phyloP scores from a whole-genome alignment of 768 basidiomycete genomes.

The Trametopsis cervina region DNA sequence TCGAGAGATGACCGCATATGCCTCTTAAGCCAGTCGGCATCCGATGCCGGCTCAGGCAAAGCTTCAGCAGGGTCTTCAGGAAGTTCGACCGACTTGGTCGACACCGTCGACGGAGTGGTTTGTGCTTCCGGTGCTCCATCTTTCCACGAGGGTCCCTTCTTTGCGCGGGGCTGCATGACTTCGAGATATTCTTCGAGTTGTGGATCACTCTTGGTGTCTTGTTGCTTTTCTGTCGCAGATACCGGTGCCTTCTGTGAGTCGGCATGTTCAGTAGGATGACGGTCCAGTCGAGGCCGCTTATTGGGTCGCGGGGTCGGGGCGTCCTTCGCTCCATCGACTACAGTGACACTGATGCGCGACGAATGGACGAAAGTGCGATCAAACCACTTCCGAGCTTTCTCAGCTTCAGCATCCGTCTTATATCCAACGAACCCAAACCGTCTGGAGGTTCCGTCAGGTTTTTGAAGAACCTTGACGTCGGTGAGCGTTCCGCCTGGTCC shows the following conservation, averaged over 20 bases:
- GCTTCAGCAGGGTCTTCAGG: constrained; percentile 1
- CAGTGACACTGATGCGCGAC: constrained; percentile 62
- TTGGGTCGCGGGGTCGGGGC: constrained; percentile 62
- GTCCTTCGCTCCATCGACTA: constrained; percentile 69
- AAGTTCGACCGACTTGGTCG: background rate
- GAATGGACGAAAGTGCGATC: constrained; percentile 81
- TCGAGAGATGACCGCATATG: constrained; percentile 45
- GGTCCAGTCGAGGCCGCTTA: constrained; percentile 54
- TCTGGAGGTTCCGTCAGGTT: constrained; percentile 72
- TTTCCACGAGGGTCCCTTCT: constrained; percentile 60
- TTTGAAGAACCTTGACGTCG: constrained; percentile 76
- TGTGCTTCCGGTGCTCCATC: constrained; percentile 25
- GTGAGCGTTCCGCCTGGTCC: constrained; percentile 70
- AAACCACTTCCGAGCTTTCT: constrained; percentile 73
- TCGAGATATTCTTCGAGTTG: constrained; percentile 64
- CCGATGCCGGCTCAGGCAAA: constrained; percentile 39
- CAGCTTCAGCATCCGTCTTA: constrained; percentile 72
- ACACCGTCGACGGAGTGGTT: constrained; percentile 1
- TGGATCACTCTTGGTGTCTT: constrained; percentile 17
- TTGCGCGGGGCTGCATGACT: constrained; percentile 60
- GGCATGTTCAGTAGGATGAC: constrained; percentile 22
- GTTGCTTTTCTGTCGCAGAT: constrained; percentile 8
- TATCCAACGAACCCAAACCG: constrained; percentile 93
- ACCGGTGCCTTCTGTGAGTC: background rate
- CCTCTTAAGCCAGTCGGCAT: constrained; percentile 70